Conservation (phyloP, 179 eudicot genomes). For the Nepenthes alata region DNA sequence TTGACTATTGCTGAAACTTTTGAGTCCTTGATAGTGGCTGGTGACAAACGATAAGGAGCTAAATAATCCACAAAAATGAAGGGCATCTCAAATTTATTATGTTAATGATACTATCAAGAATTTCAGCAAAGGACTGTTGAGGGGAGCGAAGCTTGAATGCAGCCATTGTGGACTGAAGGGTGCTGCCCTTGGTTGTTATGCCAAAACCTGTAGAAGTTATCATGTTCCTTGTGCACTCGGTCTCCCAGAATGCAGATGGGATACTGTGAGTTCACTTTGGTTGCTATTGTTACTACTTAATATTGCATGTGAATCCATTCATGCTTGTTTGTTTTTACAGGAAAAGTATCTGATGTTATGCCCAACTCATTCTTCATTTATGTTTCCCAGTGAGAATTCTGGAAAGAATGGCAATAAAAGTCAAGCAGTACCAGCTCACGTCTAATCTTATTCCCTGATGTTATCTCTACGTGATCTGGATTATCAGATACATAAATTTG, state of each 20-base stretch:
- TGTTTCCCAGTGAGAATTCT: conserved; percentile 66
- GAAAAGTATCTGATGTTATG: conserved; percentile 56
- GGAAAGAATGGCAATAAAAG: conserved; percentile 27
- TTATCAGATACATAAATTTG: too few species aligned
- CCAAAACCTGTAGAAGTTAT: conserved; percentile 64
- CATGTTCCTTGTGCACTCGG: conserved; percentile 76
- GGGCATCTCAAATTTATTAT: conserved; percentile 82
- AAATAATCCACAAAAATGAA: conserved; percentile 21
- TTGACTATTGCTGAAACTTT: not conserved
- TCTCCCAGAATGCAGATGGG: conserved; percentile 70
- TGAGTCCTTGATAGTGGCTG: not conserved
- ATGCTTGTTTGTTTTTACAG: conserved; percentile 25
- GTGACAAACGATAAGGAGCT: not conserved
- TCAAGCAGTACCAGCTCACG: conserved; percentile 21
- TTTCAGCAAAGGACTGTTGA: conserved; percentile 61
- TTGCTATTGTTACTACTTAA: conserved; percentile 2
- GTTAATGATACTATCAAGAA: conserved; percentile 47
- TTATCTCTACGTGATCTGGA: not conserved
- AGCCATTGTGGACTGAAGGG: conserved; percentile 70
- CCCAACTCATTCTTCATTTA: conserved; percentile 46
- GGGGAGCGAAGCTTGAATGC: conserved; percentile 81
- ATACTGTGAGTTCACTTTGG: conserved; percentile 37
- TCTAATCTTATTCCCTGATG: conserved; percentile 10
- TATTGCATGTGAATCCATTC: conserved; percentile 1
- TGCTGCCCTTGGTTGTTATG: conserved; percentile 85